Percentiles rank a stretch among this genome's conserved stretches.
These are phyloP conservation scores for Trichosporon inkin DNA, from an alignment of 1,284 basidiomycete genomes.

Conservation along the genomic window DNA sequence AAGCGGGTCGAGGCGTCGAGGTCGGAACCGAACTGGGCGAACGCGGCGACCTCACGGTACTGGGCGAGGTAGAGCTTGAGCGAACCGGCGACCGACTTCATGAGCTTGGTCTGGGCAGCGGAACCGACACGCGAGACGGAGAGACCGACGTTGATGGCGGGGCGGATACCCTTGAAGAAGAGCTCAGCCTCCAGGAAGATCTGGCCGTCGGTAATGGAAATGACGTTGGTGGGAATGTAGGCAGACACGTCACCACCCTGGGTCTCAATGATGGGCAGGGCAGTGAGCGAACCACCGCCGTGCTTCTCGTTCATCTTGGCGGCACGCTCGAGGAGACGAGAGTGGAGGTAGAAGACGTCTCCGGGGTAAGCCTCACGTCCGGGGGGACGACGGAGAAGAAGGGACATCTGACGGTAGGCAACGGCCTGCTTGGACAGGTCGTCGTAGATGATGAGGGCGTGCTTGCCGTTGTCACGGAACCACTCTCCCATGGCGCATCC, in stretches of 20 bases:
- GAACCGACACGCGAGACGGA: constrained; percentile 99
- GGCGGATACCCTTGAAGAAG: constrained; percentile 99
- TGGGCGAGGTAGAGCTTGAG: constrained; percentile 99
- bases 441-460: constrained; percentile 96
- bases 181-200: constrained; percentile 99
- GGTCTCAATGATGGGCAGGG: constrained; percentile 98
- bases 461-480: constrained; percentile 99
- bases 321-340: constrained; percentile 97
- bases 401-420: constrained; percentile 99
- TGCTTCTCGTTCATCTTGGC: constrained; percentile 99
- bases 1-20: constrained; percentile 97
- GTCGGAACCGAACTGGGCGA: constrained; percentile 98
- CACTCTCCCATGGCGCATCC: constrained; percentile 99
- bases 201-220: constrained; percentile 97
- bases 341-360: constrained; percentile 99
- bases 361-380: constrained; percentile 99
- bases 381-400: constrained; percentile 97
- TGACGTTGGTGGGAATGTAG: constrained; percentile 80
- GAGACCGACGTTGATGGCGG: constrained; percentile 99
- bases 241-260: constrained; percentile 99
- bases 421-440: constrained; percentile 99
- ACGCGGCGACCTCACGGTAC: constrained; percentile 98
- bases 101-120: constrained; percentile 98
- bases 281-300: constrained; percentile 96
- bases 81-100: constrained; percentile 99